Base-by-base conservation (phyloP, 2,329 filamentous ascomycete species). In the Endoconidiophora polonica region DNA sequence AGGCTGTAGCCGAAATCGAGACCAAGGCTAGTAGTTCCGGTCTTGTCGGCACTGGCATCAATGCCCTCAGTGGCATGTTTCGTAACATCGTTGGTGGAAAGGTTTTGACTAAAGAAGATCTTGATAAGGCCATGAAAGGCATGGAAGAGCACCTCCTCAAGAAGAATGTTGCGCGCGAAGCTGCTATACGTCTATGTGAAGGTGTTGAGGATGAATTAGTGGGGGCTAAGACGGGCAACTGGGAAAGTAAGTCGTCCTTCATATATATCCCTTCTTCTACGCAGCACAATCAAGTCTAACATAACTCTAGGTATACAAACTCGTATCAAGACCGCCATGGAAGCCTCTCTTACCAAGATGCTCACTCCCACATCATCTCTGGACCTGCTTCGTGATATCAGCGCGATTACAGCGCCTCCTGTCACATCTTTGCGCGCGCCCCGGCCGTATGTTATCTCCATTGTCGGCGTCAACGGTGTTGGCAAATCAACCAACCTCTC, bases 401-500 rank as follows among this genome's bases (percentile, higher is more conserved):
- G 90, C 60, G 75, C 81, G 42, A 77, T 93, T 54, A 81, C 79
- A 5, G 71, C 76, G 9, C 81, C 85, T 1, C 68, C 81, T 0
- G 70, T 68, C 20, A 75, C 79, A 2, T 79, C 79, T 26, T 71
- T 79, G 54, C 69, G 76, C 57, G 72, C 73, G 53, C 66, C 74
- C 18, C 81, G 91, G 3, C 91, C 91, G 41, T 98, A 96, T 62
- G 90, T 96, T 59, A 93, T 98, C 62, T 95, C 87, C 52, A 94
- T 98, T 54, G 91, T 98, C 41, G 91, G 91, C 55, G 91, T 98
- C 62, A 98, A 98, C 63, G 91, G 91, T 49, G 91, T 98, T 37
- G 91, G 91, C 61, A 98, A 98, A 68, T 95, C 88, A 14, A 98
- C 91, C 48, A 96, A 95, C 62, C 73, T 98, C 37, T 90, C 86